Evolutionary conservation across 805 yeast genomes (phyloP), one percentile per base, ranked within the genome.

Genomic region (Komagataella mondaviorum): DNA sequence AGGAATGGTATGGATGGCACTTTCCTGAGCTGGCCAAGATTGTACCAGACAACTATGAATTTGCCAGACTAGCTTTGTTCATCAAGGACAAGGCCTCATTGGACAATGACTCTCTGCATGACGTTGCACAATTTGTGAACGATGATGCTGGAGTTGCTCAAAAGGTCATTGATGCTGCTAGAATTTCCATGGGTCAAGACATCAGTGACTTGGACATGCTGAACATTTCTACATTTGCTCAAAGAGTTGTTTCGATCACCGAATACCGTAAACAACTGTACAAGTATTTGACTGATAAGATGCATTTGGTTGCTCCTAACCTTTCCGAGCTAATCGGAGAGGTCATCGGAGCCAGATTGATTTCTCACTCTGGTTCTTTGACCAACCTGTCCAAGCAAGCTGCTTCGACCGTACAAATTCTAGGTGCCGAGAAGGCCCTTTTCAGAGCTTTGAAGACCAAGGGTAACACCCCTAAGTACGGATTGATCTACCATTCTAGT

Each of bases 1-100:
- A 89, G 75, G 97, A 89, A 73, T 89, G 97, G 97, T 89, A 89
- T 73, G 95, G 96, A 62, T 89, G 97, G 97, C 97, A 89, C 69
- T 89, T 93, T 83, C 97, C 97, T 54, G 97, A 89, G 74, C 80
- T 89, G 72, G 93, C 95, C 61, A 87, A 85, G 72, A 78, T 90
- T 62, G 95, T 87, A 51, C 81, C 88, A 59, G 96, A 90, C 71
- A 89, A 88, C 77, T 86, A 85, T 74, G 72, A 76, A 56, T 90
- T 78, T 69, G 96, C 97, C 59, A 81, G 78, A 67, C 77, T 91
- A 56, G 87, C 88, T 55, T 71, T 88, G 56, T 76, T 77, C 71
- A 88, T 93, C 67, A 80, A 81, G 71, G 96, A 93, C 74, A 93
- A 93, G 75, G 75, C 89, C 52, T 78, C 87, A 51, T 75, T 93